Evolutionary conservation across 768 basidiomycete genomes (phyloP).

Genomic region (Dioszegia crocea): DNA sequence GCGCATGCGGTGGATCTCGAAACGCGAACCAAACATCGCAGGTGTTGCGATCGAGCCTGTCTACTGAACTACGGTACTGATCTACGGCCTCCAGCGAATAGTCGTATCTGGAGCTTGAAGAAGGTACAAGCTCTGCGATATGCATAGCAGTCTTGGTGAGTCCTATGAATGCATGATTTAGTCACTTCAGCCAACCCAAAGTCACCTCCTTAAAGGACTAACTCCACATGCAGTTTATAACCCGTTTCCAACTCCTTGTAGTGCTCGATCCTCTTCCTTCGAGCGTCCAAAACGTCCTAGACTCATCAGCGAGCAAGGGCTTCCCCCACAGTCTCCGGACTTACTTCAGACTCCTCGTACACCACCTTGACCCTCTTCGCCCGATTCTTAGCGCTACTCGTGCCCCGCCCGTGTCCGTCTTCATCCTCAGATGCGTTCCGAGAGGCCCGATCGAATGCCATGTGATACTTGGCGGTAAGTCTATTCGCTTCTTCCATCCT

Average conservation of each 20-base stretch:
- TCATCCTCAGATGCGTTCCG: not conserved
- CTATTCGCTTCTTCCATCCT: constrained; percentile 6
- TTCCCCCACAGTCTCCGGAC: too few species aligned
- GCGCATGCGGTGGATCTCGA: not conserved
- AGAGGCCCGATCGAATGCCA: not conserved
- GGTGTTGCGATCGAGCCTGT: not conserved
- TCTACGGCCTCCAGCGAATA: too few species aligned
- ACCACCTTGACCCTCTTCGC: not conserved
- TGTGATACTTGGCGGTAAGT: constrained; percentile 1
- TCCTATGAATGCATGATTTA: too few species aligned
- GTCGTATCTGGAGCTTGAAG: too few species aligned
- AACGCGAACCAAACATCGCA: constrained; percentile 1
- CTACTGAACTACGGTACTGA: too few species aligned
- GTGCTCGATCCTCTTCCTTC: constrained; percentile 5
- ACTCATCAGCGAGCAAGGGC: too few species aligned
- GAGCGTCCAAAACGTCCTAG: constrained; percentile 2
- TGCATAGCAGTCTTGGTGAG: too few species aligned
- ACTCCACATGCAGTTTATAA: constrained; percentile 11
- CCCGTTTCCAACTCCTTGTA: constrained; percentile 10
- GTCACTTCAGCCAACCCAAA: not conserved
- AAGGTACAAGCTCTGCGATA: too few species aligned
- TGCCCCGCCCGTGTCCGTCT: too few species aligned
- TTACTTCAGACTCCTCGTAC: constrained; percentile 3
- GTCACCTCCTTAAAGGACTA: constrained; percentile 1
- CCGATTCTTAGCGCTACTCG: not conserved